A percentile compares a stretch with the other conserved stretches of the same genome.
phyloP scores from a whole-genome alignment of 139 green algal species.

The Parachlorella kessleri region DNA sequence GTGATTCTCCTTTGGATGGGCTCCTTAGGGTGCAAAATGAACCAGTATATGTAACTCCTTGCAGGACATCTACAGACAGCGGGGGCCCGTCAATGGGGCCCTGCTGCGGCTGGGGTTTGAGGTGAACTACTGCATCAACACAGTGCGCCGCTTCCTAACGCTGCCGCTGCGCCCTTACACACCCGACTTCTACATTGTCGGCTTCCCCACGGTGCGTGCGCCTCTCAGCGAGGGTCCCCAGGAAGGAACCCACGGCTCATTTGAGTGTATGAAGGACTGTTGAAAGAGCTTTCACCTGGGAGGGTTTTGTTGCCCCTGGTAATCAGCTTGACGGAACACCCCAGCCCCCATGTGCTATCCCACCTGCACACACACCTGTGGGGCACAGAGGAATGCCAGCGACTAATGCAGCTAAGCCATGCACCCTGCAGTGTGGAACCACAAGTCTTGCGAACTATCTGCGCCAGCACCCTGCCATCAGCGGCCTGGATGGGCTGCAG shows the following conservation, averaged over 20 bases:
- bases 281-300: not conserved
- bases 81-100: not conserved
- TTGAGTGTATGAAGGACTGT: no score
- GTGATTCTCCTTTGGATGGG: no score
- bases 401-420: no score
- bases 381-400: no score
- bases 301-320: constrained; percentile 20
- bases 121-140: constrained; percentile 69
- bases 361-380: no score
- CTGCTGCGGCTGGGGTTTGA: constrained; percentile 49
- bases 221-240: no score
- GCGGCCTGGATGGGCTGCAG: constrained; percentile 60
- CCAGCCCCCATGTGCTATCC: not conserved
- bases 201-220: constrained; percentile 65
- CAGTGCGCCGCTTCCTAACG: constrained; percentile 64
- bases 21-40: no score
- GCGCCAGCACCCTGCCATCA: constrained; percentile 64
- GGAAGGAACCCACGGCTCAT: no score
- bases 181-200: constrained; percentile 79
- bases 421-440: constrained; percentile 73
- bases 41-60: no score
- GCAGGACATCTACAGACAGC: not conserved
- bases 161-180: constrained; percentile 71
- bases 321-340: not conserved
- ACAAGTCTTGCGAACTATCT: constrained; percentile 78